A percentile compares a stretch with the other conserved stretches of the same genome.
Conservation (phyloP, 2,329 filamentous ascomycete genomes). For the Aspergillus sp. region DNA sequence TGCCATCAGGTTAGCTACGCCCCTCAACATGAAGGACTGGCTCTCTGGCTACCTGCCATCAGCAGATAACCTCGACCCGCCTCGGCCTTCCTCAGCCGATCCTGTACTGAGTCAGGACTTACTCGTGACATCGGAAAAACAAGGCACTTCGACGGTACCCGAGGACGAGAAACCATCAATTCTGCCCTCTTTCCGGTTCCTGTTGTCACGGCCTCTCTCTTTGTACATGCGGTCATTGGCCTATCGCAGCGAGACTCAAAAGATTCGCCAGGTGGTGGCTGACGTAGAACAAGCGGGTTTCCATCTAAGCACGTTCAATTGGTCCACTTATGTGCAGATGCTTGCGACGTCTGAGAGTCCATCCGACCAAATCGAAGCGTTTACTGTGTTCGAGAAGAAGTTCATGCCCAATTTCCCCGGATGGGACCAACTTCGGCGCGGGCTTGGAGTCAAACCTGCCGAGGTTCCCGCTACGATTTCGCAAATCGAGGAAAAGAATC, state of each 20-base stretch:
- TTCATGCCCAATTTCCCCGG: slow-evolving; percentile 74
- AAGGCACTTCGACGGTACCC: no score
- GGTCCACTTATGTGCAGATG: slow-evolving; percentile 67
- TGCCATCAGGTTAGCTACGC: slow-evolving; percentile 39
- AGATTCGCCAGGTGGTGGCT: slow-evolving; percentile 45
- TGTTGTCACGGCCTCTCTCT: slow-evolving; percentile 43
- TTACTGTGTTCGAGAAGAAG: slow-evolving; percentile 62
- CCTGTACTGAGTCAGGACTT: background rate
- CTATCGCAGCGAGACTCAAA: slow-evolving; percentile 45
- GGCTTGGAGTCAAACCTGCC: slow-evolving; percentile 23
- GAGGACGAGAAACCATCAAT: slow-evolving; percentile 10
- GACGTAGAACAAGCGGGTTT: slow-evolving; percentile 61
- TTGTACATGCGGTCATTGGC: slow-evolving; percentile 47
- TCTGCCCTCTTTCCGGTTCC: slow-evolving; percentile 38
- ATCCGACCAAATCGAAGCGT: slow-evolving; percentile 52
- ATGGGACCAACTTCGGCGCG: slow-evolving; percentile 47
- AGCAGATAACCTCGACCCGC: slow-evolving; percentile 4
- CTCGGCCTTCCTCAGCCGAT: slow-evolving; percentile 7
- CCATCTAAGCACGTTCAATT: slow-evolving; percentile 63
- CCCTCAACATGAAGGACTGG: slow-evolving; percentile 22
- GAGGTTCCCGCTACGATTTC: slow-evolving; percentile 22
- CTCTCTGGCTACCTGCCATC: slow-evolving; percentile 6
- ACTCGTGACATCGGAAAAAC: background rate
- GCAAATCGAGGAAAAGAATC: slow-evolving; percentile 22
- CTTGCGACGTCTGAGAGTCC: slow-evolving; percentile 55